Evolutionary conservation across 768 basidiomycete genomes (phyloP), one percentile per base, ranked within the genome.

Genomic region (Termitomyces sp.): DNA sequence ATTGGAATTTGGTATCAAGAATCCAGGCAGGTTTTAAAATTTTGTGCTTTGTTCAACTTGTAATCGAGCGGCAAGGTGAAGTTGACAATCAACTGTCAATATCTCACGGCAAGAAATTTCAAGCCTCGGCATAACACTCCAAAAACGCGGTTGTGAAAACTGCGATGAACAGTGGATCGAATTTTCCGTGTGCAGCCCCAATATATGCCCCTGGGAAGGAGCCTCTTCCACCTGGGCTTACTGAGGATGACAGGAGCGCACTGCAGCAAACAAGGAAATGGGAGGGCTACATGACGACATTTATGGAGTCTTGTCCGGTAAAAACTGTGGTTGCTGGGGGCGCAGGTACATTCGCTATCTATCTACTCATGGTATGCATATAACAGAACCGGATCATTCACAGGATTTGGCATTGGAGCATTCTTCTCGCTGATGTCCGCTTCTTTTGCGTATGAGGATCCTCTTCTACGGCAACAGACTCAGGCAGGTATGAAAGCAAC

Each of bases 401-500:
- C 55, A 97, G 95, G 96, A 48, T 86, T 98, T 64, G 95, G 82
- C 12, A 81, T 97, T 44, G 96, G 96, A 58, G 94, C 88, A 33
- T 94, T 98, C 79, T 92, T 98, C 75, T 93, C 94, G 1, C 80
- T 98, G 58, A 98, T 98, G 96, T 92, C 91, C 35, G 79, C 94
- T 20, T 92, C 94, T 30, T 95, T 98, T 69, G 88, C 89, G 35
- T 96, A 97, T 69, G 96, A 98, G 70, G 95, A 98, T 70, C 94
- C 95, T 12, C 75, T 92, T 46, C 79, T 91, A 36, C 85, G 90
- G 33, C 76, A 84, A 49, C 81, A 83, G 65, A 77, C 79, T 10
- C 79, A 82, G 63, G 76, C 76, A 12, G 80, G 76, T 13, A 65
- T 86, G 73, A 84, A 73, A 59, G 83, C 82, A 46, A 77, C 80